These are phyloP conservation scores for Hypericum perforatum DNA, from an alignment of 345 rosid species.

Conservation along the genomic window DNA sequence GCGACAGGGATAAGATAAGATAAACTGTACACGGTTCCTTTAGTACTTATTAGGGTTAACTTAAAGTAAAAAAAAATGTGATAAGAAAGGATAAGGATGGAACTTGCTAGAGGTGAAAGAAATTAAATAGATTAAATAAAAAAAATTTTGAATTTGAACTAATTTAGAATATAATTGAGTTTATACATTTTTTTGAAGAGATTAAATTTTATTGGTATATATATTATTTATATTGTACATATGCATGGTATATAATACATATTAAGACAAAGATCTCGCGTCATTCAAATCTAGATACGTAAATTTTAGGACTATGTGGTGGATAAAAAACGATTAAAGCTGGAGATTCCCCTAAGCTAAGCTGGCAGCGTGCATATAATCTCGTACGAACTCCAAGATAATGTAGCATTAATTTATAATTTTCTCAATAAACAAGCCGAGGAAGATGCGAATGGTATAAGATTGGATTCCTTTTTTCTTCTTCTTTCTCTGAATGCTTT, in stretches of 20 bases:
- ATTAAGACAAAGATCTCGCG: too few relatives aligned
- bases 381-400: conserved; percentile 7
- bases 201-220: too few relatives aligned
- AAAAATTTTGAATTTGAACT: too few relatives aligned
- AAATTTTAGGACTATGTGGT: too few relatives aligned
- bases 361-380: conserved; percentile 15
- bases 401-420: not conserved
- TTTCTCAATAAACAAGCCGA: not conserved
- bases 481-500: conserved; percentile 17
- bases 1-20: conserved; percentile 6
- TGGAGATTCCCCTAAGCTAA: not conserved
- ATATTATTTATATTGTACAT: too few relatives aligned
- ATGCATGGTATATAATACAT: too few relatives aligned
- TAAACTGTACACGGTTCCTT: not conserved
- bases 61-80: conserved; percentile 12
- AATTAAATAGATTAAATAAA: too few relatives aligned
- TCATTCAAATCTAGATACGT: too few relatives aligned
- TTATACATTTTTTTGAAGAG: too few relatives aligned
- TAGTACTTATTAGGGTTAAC: conserved; percentile 20
- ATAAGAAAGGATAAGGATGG: conserved; percentile 47
- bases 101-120: not conserved
- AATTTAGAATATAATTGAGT: too few relatives aligned
- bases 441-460: conserved; percentile 35
- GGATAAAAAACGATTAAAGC: too few relatives aligned
- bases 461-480: conserved; percentile 22